Percentiles rank a stretch among this genome's conserved stretches.
Conservation (phyloP, 768 basidiomycete genomes). For the Mycena kentingensis region DNA sequence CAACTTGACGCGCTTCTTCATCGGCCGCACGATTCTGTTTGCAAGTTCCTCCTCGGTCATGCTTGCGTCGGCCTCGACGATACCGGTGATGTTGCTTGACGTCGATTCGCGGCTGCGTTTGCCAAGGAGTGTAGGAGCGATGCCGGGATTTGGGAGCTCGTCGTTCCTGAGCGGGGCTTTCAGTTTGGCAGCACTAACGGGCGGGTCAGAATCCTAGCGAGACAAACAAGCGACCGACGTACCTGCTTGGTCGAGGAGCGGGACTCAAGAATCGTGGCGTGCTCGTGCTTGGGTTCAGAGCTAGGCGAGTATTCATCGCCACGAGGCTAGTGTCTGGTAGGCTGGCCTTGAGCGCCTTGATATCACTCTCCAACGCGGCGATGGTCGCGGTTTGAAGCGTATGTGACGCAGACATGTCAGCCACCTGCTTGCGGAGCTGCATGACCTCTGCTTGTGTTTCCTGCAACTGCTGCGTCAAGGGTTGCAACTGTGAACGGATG, state of each 20-base stretch:
- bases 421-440: slow-evolving; percentile 36
- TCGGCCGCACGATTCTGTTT: slow-evolving; percentile 43
- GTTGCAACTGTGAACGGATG: slow-evolving; percentile 45
- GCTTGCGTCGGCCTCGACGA: slow-evolving; percentile 46
- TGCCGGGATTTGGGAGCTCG: slow-evolving; percentile 38
- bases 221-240: not conserved
- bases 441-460: slow-evolving; percentile 42
- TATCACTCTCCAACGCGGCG: slow-evolving; percentile 25
- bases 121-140: slow-evolving; percentile 55
- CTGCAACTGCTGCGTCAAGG: slow-evolving; percentile 53
- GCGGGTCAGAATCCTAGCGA: slow-evolving; percentile 2
- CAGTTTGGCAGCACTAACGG: slow-evolving; percentile 9
- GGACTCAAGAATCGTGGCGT: slow-evolving; percentile 27
- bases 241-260: slow-evolving; percentile 10
- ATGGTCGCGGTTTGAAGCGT: slow-evolving; percentile 25
- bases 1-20: slow-evolving; percentile 55
- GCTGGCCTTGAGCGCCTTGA: slow-evolving; percentile 27
- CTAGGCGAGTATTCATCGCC: slow-evolving; percentile 3
- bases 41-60: slow-evolving; percentile 41
- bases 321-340: slow-evolving; percentile 11
- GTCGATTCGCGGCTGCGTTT: slow-evolving; percentile 63
- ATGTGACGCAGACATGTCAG: slow-evolving; percentile 34
- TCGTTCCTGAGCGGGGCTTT: slow-evolving; percentile 18
- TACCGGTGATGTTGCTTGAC: slow-evolving; percentile 42
- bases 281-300: slow-evolving; percentile 19